Percentiles rank a stretch among this genome's conserved stretches.
Conservation (phyloP, 202 grass and related monocot species). For the Zizania palustris region DNA sequence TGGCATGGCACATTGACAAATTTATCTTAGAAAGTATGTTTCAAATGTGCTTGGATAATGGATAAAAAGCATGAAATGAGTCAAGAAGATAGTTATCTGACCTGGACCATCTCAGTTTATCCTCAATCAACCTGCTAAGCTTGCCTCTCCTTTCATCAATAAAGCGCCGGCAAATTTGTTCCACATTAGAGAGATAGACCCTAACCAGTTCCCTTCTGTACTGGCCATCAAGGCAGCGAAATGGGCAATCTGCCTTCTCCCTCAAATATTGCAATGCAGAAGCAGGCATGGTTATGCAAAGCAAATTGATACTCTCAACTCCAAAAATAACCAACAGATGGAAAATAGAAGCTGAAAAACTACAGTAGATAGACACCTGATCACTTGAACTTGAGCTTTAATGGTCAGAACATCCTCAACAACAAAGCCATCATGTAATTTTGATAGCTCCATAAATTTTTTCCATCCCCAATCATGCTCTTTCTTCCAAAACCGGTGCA, state of each 20-base stretch:
- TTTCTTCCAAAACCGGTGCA: conserved; percentile 97
- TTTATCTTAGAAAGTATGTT: not conserved
- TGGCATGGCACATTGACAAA: not conserved
- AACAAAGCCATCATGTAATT: conserved; percentile 84
- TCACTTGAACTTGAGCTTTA: conserved; percentile 98
- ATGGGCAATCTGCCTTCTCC: conserved; percentile 85
- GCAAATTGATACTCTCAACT: conserved; percentile 29
- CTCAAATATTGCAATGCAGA: conserved; percentile 69
- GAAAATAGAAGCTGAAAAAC: conserved; percentile 17
- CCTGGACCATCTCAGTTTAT: conserved; percentile 89
- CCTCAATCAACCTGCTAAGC: conserved; percentile 75
- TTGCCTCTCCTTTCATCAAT: conserved; percentile 83
- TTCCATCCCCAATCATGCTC: conserved; percentile 99
- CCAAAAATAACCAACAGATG: conserved; percentile 17
- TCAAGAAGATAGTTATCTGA: conserved; percentile 42
- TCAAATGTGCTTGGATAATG: conserved; percentile 5
- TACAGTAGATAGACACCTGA: conserved; percentile 67
- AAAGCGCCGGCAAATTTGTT: conserved; percentile 90
- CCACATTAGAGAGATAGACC: conserved; percentile 85
- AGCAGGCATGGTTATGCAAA: conserved; percentile 58
- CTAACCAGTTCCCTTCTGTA: conserved; percentile 87
- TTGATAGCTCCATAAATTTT: conserved; percentile 97
- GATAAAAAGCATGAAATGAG: not conserved
- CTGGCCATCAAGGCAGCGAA: conserved; percentile 83
- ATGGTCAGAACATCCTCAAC: conserved; percentile 80